These are phyloP conservation scores for Amesomyces nigricolor DNA, from an alignment of 2,329 filamentous ascomycete species.

Conservation along the genomic window DNA sequence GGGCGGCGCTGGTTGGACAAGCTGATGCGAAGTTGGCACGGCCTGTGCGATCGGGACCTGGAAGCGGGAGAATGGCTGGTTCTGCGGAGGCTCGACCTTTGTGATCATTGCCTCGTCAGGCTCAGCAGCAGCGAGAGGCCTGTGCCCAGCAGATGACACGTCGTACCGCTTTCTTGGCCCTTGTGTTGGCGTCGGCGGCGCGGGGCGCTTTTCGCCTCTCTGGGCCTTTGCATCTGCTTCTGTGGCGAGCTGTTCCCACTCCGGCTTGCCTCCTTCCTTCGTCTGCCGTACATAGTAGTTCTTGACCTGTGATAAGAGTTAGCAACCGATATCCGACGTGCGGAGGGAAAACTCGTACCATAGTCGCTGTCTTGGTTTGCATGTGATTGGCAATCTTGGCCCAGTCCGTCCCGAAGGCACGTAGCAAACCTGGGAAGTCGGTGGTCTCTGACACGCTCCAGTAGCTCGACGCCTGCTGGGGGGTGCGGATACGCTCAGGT, in stretches of 20 bases:
- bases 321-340: background rate
- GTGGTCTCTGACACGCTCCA: slow-evolving; percentile 80
- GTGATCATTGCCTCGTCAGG: slow-evolving; percentile 40
- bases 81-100: slow-evolving; percentile 40
- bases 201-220: slow-evolving; percentile 54
- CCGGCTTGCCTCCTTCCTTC: slow-evolving; percentile 47
- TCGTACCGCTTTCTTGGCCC: slow-evolving; percentile 49
- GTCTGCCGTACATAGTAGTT: slow-evolving; percentile 63
- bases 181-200: slow-evolving; percentile 52
- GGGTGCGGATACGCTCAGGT: slow-evolving; percentile 45
- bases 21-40: slow-evolving; percentile 26
- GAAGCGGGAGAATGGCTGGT: slow-evolving; percentile 27
- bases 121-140: slow-evolving; percentile 48
- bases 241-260: slow-evolving; percentile 55
- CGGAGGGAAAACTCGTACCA: slow-evolving; percentile 50
- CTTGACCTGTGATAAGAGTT: slow-evolving; percentile 49
- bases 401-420: slow-evolving; percentile 76
- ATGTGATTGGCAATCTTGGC: slow-evolving; percentile 68
- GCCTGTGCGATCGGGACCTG: slow-evolving; percentile 33
- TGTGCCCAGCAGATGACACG: slow-evolving; percentile 37
- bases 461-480: slow-evolving; percentile 67
- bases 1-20: slow-evolving; percentile 21
- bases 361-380: slow-evolving; percentile 79
- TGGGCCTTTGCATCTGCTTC: slow-evolving; percentile 54
- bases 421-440: slow-evolving; percentile 68